Base-by-base conservation (phyloP, 768 basidiomycete genomes). In the Rossbeevera mucosa region DNA sequence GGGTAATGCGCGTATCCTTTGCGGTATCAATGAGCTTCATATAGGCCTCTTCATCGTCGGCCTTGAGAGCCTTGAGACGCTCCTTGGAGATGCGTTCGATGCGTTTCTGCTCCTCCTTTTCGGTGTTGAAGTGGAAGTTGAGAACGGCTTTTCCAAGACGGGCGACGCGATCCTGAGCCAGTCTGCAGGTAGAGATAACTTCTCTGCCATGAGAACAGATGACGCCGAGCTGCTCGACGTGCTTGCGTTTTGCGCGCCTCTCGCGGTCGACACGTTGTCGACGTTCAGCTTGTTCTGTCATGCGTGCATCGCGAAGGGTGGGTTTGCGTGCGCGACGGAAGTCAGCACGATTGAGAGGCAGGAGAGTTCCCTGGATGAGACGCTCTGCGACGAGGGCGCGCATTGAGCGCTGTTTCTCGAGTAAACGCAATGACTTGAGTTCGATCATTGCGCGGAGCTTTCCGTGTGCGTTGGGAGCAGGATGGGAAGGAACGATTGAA, bases 41-140 rank as follows among this genome's bases (percentile, higher is more conserved):
- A 71, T 99, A 99, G n/a, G 92, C 94, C 72, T 97, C 96, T 75
- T 99, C 96, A 74, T 99, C 95, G 65, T 98, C 94, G 25, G 89
- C 89, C 73, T 95, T 94, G 60, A 98, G 83, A 7, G 95, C 96
- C 74, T 91, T 93, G 57, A 99, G 75, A 90, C 94, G 93, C 70
- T 98, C 96, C 75, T 98, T 98, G 43, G 89, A 85, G 42, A 99
- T 84, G 51, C 93, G 78, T 72, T 98, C 96, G 59, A 99, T 89
- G 24, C 95, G 82, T 69, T 94, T 93, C 80, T 94, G 91, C 69
- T 99, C 96, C 71, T 98, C 95, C 76, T 92, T 94, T 75, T 99
- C 96, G 2, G 94, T 93, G 57, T 85, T 83, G 14, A 75, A 76
- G 67, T 99, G 96, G 77, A 94, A 91, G 51, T 74, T 81, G 58